A percentile compares a stretch with the other conserved stretches of the same genome.
These are phyloP conservation scores for Didymella segeticola DNA, from an alignment of 2,329 filamentous ascomycete genomes.

Conservation along the genomic window DNA sequence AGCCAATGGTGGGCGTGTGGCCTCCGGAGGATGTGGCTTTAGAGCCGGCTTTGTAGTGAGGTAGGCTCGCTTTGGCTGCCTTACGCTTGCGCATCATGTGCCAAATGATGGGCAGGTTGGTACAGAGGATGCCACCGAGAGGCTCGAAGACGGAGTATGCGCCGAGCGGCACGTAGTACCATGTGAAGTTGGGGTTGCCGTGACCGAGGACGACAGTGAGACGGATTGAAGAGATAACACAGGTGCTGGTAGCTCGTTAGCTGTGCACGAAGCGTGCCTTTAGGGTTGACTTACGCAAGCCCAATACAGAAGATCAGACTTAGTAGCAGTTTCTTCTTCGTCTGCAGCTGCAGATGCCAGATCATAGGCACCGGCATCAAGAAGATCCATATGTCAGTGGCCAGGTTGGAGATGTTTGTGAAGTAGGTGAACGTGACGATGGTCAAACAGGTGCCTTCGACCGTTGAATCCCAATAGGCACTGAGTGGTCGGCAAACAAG, in stretches of 20 bases:
- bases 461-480: slow-evolving; percentile 39
- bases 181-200: slow-evolving; percentile 41
- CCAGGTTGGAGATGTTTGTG: slow-evolving; percentile 44
- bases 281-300: slow-evolving; percentile 35
- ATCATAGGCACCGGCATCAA: slow-evolving; percentile 45
- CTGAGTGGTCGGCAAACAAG: slow-evolving; percentile 39
- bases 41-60: slow-evolving; percentile 20
- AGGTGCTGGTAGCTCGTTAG: slow-evolving; percentile 29
- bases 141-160: slow-evolving; percentile 45
- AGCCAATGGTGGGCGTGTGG: slow-evolving; percentile 31
- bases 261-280: background rate
- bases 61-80: slow-evolving; percentile 18
- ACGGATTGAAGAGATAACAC: slow-evolving; percentile 40
- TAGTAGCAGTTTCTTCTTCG: slow-evolving; percentile 42
- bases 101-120: slow-evolving; percentile 45
- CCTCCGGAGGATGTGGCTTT: slow-evolving; percentile 23
- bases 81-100: slow-evolving; percentile 42
- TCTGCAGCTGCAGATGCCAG: slow-evolving; percentile 43
- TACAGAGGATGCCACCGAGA: slow-evolving; percentile 44
- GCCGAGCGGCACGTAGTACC: slow-evolving; percentile 44
- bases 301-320: slow-evolving; percentile 44
- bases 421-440: slow-evolving; percentile 43
- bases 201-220: slow-evolving; percentile 42
- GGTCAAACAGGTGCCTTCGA: slow-evolving; percentile 36
- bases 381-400: slow-evolving; percentile 45